Evolutionary conservation across 441 rosid genomes (phyloP).

Genomic region (Gossypium schwendimanii): DNA sequence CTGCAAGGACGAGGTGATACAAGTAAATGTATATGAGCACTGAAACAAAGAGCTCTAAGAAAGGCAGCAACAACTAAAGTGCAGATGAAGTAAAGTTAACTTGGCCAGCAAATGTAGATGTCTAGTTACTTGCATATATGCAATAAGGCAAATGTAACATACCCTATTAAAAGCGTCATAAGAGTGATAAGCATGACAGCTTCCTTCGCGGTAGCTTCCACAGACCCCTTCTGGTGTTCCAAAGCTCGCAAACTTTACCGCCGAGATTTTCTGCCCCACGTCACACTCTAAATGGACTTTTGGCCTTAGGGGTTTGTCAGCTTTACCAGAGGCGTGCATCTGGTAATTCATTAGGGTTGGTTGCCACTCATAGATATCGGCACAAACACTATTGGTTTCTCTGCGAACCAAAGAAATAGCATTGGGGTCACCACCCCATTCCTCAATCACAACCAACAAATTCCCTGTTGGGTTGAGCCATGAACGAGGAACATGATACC

Average conservation of each 20-base stretch:
- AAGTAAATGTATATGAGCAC: not conserved
- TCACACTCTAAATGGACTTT: constrained; percentile 78
- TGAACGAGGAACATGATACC: constrained; percentile 87
- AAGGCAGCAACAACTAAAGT: not conserved
- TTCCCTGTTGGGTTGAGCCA: constrained; percentile 88
- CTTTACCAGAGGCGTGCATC: constrained; percentile 81
- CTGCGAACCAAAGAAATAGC: constrained; percentile 77
- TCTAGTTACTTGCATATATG: not conserved
- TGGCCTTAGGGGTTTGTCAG: constrained; percentile 69
- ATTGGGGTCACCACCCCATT: constrained; percentile 94
- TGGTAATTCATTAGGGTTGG: constrained; percentile 73
- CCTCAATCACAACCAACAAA: constrained; percentile 85
- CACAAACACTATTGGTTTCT: constrained; percentile 73
- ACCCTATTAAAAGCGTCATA: constrained; percentile 91
- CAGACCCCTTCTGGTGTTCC: constrained; percentile 89
- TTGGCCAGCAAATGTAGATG: not conserved
- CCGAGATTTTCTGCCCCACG: constrained; percentile 66
- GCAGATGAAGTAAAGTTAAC: not conserved
- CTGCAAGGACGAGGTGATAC: constrained; percentile 34
- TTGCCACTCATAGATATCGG: constrained; percentile 88
- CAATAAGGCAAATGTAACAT: constrained; percentile 16
- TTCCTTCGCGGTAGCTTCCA: constrained; percentile 72
- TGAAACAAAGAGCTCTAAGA: not conserved
- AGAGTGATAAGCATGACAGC: constrained; percentile 87
- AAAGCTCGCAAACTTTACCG: constrained; percentile 82